A percentile compares a stretch with the other conserved stretches of the same genome.
Evolutionary conservation across 495 filamentous ascomycete species (phyloP).

Genomic region (Bryoglossum gracile): DNA sequence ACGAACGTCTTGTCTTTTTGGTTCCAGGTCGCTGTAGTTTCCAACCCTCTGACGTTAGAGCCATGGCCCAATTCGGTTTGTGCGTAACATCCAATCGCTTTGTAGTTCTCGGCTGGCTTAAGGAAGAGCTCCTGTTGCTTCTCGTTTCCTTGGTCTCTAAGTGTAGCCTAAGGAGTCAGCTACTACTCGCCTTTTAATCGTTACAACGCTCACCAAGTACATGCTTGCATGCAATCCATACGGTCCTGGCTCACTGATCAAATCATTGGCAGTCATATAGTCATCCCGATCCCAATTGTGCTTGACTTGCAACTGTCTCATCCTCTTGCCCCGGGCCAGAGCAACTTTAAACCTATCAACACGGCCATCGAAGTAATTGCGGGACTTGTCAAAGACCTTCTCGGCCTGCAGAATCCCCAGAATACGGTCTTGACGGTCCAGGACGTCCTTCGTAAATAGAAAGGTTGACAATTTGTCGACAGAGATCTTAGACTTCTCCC

Average conservation of each 20-base stretch:
- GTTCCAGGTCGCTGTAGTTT: slow-evolving; percentile 69
- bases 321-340: slow-evolving; percentile 55
- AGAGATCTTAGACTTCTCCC: slow-evolving; percentile 45
- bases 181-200: too few relatives aligned
- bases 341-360: slow-evolving; percentile 57
- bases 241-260: slow-evolving; percentile 59
- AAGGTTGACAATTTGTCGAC: slow-evolving; percentile 50
- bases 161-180: too few relatives aligned
- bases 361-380: slow-evolving; percentile 58
- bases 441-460: slow-evolving; percentile 49
- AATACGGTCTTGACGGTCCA: slow-evolving; percentile 46
- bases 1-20: slow-evolving; percentile 59
- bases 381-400: slow-evolving; percentile 60
- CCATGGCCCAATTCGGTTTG: slow-evolving; percentile 73
- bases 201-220: slow-evolving; percentile 51
- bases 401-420: slow-evolving; percentile 50
- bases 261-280: slow-evolving; percentile 46
- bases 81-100: slow-evolving; percentile 69
- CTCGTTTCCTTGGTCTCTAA: slow-evolving; percentile 59
- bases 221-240: slow-evolving; percentile 62
- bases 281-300: slow-evolving; percentile 60
- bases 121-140: slow-evolving; percentile 65
- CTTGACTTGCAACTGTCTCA: slow-evolving; percentile 53
- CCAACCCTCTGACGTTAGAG: slow-evolving; percentile 64
- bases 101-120: slow-evolving; percentile 52